Evolutionary conservation across 1,284 basidiomycete genomes (phyloP).

Genomic region (Takashimella tepidaria): DNA sequence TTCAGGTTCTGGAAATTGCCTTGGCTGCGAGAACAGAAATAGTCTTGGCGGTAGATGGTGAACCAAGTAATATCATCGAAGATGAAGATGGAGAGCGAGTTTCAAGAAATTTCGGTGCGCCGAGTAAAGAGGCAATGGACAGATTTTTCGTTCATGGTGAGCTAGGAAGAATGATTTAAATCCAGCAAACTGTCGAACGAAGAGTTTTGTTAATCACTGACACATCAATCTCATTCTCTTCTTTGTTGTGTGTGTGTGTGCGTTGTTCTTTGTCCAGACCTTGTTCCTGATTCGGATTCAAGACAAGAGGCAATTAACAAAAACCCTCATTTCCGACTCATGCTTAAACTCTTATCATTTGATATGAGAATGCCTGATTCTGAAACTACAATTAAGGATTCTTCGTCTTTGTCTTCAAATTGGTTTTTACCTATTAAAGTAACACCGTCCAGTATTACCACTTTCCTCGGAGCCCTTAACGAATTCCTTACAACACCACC

Average conservation of each 20-base stretch:
- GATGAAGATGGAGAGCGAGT: constrained; percentile 49
- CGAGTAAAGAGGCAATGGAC: constrained; percentile 63
- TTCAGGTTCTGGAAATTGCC: constrained; percentile 63
- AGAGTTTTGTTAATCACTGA: too few species aligned
- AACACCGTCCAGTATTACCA: constrained; percentile 23
- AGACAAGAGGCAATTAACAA: constrained; percentile 68
- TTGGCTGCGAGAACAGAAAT: constrained; percentile 63
- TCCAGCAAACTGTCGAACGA: not conserved
- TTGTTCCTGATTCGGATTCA: constrained; percentile 67
- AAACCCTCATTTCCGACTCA: constrained; percentile 70
- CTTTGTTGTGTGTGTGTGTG: not conserved
- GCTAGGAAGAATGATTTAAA: constrained; percentile 30
- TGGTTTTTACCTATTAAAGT: constrained; percentile 34
- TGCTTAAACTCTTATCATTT: constrained; percentile 54
- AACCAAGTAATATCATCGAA: constrained; percentile 32
- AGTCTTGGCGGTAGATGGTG: constrained; percentile 64
- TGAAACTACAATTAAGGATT: too few species aligned
- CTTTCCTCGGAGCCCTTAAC: constrained; percentile 31
- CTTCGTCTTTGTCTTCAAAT: constrained; percentile 10
- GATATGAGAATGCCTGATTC: constrained; percentile 22
- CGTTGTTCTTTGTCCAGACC: too few species aligned
- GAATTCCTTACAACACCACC: constrained; percentile 30
- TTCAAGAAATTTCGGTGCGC: constrained; percentile 46
- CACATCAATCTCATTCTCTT: not conserved
- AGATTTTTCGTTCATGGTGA: constrained; percentile 73